phyloP scores from a whole-genome alignment of 176 grass and related monocot genomes.

The Zea luxurians region DNA sequence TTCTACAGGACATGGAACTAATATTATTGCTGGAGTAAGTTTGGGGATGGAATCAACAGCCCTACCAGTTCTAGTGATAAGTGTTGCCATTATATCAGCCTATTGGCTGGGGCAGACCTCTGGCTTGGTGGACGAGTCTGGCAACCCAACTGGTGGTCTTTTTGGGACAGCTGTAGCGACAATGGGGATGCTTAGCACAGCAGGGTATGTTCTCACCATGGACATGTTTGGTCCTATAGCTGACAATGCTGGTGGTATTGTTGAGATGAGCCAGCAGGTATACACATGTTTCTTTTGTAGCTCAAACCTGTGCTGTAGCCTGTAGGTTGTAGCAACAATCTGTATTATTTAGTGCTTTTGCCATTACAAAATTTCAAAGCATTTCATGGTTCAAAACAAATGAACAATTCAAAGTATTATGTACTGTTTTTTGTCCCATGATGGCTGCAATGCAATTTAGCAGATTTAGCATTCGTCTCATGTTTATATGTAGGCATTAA shows the following conservation, averaged over 20 bases:
- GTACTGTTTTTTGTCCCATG: conserved; percentile 14
- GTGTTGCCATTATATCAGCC: conserved; percentile 80
- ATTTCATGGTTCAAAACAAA: conserved; percentile 1
- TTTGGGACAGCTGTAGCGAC: conserved; percentile 98
- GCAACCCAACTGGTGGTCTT: conserved; percentile 84
- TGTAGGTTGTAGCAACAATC: conserved; percentile 3
- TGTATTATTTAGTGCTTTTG: conserved; percentile 24
- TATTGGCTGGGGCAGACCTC: conserved; percentile 91
- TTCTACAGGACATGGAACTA: conserved; percentile 96
- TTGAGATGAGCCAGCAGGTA: conserved; percentile 99
- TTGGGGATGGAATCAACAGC: conserved; percentile 94
- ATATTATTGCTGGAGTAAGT: conserved; percentile 96
- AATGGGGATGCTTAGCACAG: conserved; percentile 99
- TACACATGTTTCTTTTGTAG: conserved; percentile 19
- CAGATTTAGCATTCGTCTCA: conserved; percentile 2
- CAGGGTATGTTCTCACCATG: conserved; percentile 99
- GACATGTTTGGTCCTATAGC: conserved; percentile 99
- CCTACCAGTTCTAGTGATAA: conserved; percentile 89
- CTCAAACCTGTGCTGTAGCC: conserved; percentile 2
- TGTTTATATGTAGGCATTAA: background rate
- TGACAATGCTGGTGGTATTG: conserved; percentile 98
- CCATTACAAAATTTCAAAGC: background rate
- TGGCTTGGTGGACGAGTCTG: conserved; percentile 82
- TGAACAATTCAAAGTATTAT: background rate
- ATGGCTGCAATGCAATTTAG: background rate